phyloP scores from a whole-genome alignment of 768 basidiomycete species.

The Peribolospora baueri region DNA sequence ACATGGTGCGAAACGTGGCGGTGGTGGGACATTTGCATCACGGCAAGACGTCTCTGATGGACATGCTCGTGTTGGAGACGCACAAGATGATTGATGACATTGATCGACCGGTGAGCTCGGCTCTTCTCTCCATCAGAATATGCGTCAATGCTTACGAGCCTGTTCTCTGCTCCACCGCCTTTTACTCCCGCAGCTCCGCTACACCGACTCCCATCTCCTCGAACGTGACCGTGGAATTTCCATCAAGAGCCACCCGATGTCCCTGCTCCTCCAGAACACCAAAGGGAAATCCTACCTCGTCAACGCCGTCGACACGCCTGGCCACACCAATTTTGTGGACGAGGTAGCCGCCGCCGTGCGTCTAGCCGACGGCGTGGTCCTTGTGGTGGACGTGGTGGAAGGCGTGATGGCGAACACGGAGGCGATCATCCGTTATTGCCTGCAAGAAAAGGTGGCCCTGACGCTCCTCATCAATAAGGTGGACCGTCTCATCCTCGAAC shows the following conservation, averaged over 20 bases:
- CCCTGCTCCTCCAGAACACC: constrained; percentile 59
- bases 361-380: constrained; percentile 64
- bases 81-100: constrained; percentile 87
- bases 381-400: constrained; percentile 96
- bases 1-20: constrained; percentile 88
- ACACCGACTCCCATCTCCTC: constrained; percentile 83
- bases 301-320: constrained; percentile 89
- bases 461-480: constrained; percentile 93
- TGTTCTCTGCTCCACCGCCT: neutral
- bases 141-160: neutral
- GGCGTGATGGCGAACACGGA: constrained; percentile 73
- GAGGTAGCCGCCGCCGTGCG: constrained; percentile 76
- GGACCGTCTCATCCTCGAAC: constrained; percentile 84
- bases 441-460: constrained; percentile 35
- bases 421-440: constrained; percentile 58
- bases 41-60: constrained; percentile 87
- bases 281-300: constrained; percentile 77
- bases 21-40: constrained; percentile 93
- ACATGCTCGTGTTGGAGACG: constrained; percentile 92
- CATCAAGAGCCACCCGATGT: constrained; percentile 92
- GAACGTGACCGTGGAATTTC: constrained; percentile 75
- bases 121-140: neutral
- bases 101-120: constrained; percentile 47
- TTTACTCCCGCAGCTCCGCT: constrained; percentile 38
- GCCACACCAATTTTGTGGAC: constrained; percentile 96